Base-by-base conservation (phyloP, 2,329 filamentous ascomycete genomes). In the Arthrobotrys entomopaga region DNA sequence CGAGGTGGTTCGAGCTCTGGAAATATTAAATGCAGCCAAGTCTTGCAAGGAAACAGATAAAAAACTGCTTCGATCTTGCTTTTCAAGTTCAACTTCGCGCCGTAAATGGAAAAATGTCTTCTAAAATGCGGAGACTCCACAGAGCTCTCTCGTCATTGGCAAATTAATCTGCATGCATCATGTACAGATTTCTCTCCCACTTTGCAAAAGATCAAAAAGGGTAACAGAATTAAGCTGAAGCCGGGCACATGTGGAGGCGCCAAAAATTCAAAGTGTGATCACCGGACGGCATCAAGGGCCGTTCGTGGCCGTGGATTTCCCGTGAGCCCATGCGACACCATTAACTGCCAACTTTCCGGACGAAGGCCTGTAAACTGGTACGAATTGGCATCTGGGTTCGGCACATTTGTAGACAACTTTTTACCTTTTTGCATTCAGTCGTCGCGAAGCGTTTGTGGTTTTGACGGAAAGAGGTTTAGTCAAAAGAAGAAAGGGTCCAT, bases 1-100 rank as follows among this genome's bases (percentile, higher is more conserved):
- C 67, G 67, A 73, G 56, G 61, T 73, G 67, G 67, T 73, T 73
- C 67, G 67, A 73, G 67, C 67, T 73, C 67, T 66, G 53, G 67
- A 60, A 48, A 69, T 60, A 38, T 56, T n/a, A n/a, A n/a, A 69
- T 24, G 38, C 40, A 42, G 40, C 22, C 16, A 34, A 20, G 59
- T 34, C 10, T 34, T 29, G 56, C 56, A 34, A 26, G n/a, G n/a
- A 56, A 59, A 13, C 42, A 34, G 20, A 19, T 48, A 20, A 48
- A 13, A 42, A 48, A 15, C 40, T 56, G 46, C 34, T 48, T 65
- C 13, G 13, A 46, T n/a, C 42, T n/a, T n/a, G 42, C n/a, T 29
- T 46, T 57, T 29, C 2, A n/a, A 5, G 52, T 66, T 58, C 46
- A 52, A 46, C 63, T 42, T 43, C 63, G 40, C 63, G 50, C 13